A percentile compares a stretch with the other conserved stretches of the same genome.
phyloP scores from a whole-genome alignment of 1,284 basidiomycete genomes.

The Ceratobasidium sp. region DNA sequence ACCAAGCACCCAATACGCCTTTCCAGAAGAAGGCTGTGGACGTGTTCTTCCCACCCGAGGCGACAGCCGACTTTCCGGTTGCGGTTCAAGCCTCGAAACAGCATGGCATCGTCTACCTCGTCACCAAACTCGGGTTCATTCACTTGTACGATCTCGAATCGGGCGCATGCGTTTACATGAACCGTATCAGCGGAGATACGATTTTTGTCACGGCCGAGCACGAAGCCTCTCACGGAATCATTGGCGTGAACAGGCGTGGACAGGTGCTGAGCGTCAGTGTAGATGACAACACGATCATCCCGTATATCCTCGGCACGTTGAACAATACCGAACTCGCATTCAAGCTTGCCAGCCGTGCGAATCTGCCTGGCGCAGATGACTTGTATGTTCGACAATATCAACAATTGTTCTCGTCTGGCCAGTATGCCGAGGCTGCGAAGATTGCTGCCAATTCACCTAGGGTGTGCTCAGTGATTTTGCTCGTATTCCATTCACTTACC shows the following conservation, averaged over 20 bases:
- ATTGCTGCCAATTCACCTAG: conserved; percentile 97
- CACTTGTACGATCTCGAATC: conserved; percentile 99
- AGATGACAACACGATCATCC: conserved; percentile 95
- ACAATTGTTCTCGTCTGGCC: conserved; percentile 87
- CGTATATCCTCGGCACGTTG: conserved; percentile 91
- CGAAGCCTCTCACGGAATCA: conserved; percentile 93
- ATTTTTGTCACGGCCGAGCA: conserved; percentile 99
- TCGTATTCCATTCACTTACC: too few species aligned
- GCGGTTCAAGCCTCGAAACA: conserved; percentile 99
- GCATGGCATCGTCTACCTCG: conserved; percentile 96
- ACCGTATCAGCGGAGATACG: conserved; percentile 99
- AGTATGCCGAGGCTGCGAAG: conserved; percentile 97
- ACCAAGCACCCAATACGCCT: conserved; percentile 91
- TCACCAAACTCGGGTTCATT: conserved; percentile 99
- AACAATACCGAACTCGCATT: conserved; percentile 99
- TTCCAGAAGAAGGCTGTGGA: conserved; percentile 99
- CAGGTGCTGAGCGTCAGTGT: conserved; percentile 97
- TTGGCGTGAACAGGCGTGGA: conserved; percentile 99
- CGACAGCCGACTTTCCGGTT: conserved; percentile 99
- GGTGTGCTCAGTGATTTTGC: conserved; percentile 54
- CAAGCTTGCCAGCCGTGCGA: conserved; percentile 96
- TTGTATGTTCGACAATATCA: conserved; percentile 97
- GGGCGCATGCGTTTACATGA: conserved; percentile 99
- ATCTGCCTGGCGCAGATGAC: conserved; percentile 97
- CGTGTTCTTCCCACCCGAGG: conserved; percentile 99